phyloP scores from a whole-genome alignment of 108 stramenopile species.

The Nitzschia inconspicua region DNA sequence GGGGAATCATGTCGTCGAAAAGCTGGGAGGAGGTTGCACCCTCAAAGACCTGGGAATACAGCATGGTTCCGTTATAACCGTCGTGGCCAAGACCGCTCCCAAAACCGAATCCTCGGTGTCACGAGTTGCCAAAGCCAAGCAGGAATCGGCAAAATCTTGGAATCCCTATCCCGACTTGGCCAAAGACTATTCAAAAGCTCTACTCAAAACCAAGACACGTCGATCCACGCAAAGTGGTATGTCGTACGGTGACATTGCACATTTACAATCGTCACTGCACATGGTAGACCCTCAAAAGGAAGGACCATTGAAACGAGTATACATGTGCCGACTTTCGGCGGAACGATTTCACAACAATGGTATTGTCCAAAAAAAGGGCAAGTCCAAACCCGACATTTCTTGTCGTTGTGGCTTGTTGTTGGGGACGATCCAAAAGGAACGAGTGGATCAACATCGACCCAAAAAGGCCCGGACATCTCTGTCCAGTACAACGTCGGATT shows the following conservation, averaged over 20 bases:
- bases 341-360: constrained; percentile 73
- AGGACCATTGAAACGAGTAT: constrained; percentile 62
- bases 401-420: constrained; percentile 63
- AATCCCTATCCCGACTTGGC: constrained; percentile 84
- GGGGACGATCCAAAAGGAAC: constrained; percentile 72
- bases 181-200: constrained; percentile 57
- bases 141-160: constrained; percentile 15
- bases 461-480: constrained; percentile 66
- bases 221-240: constrained; percentile 34
- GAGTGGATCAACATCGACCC: constrained; percentile 38
- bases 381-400: constrained; percentile 4
- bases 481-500: constrained; percentile 49
- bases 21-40: constrained; percentile 4
- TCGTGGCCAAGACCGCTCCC: constrained; percentile 24
- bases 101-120: constrained; percentile 8
- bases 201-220: constrained; percentile 41
- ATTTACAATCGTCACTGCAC: constrained; percentile 62
- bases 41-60: constrained; percentile 40
- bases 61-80: constrained; percentile 69
- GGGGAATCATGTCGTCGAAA: not conserved
- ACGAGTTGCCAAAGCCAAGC: constrained; percentile 4
- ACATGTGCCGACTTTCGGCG: constrained; percentile 70
- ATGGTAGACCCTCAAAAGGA: constrained; percentile 69
- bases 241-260: constrained; percentile 63
- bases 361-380: constrained; percentile 14